Evolutionary conservation across 805 yeast species (phyloP), one percentile per base, ranked within the genome.

Genomic region (Hemisphaericaspora nanyangensis): DNA sequence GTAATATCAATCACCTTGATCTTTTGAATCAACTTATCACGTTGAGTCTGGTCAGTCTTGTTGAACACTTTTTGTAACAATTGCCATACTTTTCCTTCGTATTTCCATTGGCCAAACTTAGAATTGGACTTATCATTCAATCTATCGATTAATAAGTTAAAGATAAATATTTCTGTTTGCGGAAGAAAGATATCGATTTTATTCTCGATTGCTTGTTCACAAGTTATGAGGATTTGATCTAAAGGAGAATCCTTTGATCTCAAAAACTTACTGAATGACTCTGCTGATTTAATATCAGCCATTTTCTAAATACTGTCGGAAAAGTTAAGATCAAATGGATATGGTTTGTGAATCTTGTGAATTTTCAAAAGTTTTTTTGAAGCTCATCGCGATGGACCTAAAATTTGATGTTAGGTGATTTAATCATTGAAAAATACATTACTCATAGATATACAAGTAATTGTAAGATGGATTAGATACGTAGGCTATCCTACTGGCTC

Each of bases 121-220:
- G 36, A 31, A n/a, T 49, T 50, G n/a, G 58, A 54, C 33, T 68
- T 69, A 40, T 79, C 85, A 40, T 74, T 72, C 50, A 83, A 56
- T 39, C 89, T 64, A 51, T 82, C 87, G 37, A 77, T 67, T 1
- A 83, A 44, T 25, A 84, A 61, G 34, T 80, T 85, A 35, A 82
- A 64, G 3, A 82, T 60, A 46, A 84, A 84, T 1, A 58, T 51
- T 17, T 71, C 70, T 38, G 63, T 63, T 40, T 79, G 74, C 7
- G 89, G 90, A 11, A 84, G 67, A 39, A 65, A 70, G 2, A 77
- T 63, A 38, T 54, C 38, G 42, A 55, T 39, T 28, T 55, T 39
- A 15, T 54, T 60, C 20, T 56, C 65, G 16, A 76, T 52, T 22
- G 69, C 58, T 27, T 49, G 50, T 18, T 39, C 48, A 6, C 65